These are phyloP conservation scores for Akanthomyces dipterigenus DNA, from an alignment of 2,329 filamentous ascomycete genomes.

Conservation along the genomic window DNA sequence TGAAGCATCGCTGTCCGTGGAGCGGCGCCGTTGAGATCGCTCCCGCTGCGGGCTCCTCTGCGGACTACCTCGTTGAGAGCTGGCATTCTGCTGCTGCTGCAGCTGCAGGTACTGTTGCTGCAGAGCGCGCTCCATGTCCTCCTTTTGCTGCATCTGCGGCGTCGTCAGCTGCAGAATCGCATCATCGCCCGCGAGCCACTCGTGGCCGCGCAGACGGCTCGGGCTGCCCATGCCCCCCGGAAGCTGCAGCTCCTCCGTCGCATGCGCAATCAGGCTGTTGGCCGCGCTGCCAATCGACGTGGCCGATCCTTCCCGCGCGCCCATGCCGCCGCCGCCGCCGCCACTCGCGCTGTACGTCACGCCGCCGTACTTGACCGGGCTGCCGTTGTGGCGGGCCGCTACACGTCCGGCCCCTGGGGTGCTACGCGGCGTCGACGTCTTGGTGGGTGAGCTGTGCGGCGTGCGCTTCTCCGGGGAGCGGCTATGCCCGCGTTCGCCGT, in stretches of 20 bases:
- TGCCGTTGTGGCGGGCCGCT: background rate
- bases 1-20: slow-evolving; percentile 38
- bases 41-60: slow-evolving; percentile 8
- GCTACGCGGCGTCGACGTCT: slow-evolving; percentile 9
- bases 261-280: slow-evolving; percentile 35
- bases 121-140: too few species aligned
- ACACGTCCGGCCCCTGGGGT: background rate
- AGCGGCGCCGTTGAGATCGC: slow-evolving; percentile 20
- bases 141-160: background rate
- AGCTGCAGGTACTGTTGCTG: background rate
- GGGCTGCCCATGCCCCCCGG: slow-evolving; percentile 37
- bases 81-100: slow-evolving; percentile 12
- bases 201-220: slow-evolving; percentile 27
- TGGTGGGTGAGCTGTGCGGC: slow-evolving; percentile 21
- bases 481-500: slow-evolving; percentile 23
- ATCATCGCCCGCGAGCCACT: slow-evolving; percentile 20
- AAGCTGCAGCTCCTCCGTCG: slow-evolving; percentile 28
- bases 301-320: slow-evolving; percentile 25
- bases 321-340: background rate
- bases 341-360: too few species aligned
- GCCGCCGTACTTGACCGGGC: too few species aligned
- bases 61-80: slow-evolving; percentile 15
- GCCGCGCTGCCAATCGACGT: slow-evolving; percentile 30
- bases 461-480: slow-evolving; percentile 26
- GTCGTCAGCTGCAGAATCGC: background rate